These are phyloP conservation scores for Cladosporium halotolerans DNA, from an alignment of 2,329 filamentous ascomycete species.

Conservation along the genomic window DNA sequence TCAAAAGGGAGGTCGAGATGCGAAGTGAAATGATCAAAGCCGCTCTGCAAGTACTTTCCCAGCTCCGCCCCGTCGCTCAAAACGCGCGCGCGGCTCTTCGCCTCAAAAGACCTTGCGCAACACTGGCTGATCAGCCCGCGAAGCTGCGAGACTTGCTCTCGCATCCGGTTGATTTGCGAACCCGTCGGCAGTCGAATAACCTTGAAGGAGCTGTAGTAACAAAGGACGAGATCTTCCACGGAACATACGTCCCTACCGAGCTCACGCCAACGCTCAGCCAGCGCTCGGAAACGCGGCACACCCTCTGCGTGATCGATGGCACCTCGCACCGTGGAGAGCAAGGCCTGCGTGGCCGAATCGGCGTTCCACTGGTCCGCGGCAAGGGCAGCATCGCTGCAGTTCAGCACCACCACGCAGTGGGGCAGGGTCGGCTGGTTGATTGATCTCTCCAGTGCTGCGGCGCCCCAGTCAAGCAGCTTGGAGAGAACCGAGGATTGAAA, in stretches of 20 bases:
- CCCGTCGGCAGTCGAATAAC: conserved; percentile 42
- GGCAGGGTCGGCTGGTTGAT: conserved; percentile 49
- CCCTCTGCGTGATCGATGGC: conserved; percentile 28
- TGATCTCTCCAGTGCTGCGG: conserved; percentile 43
- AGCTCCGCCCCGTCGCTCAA: conserved; percentile 38
- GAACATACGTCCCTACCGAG: conserved; percentile 38
- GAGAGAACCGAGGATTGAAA: conserved; percentile 29
- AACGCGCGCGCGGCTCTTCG: conserved; percentile 40
- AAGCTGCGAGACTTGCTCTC: conserved; percentile 40
- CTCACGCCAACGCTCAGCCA: conserved; percentile 39
- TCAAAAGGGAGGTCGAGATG: conserved; percentile 41
- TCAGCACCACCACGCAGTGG: conserved; percentile 47
- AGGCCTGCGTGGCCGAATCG: conserved; percentile 33
- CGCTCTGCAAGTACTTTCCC: conserved; percentile 38
- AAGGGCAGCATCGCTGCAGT: conserved; percentile 37
- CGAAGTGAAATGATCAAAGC: conserved; percentile 42
- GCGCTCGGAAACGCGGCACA: conserved; percentile 30
- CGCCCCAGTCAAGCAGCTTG: conserved; percentile 43
- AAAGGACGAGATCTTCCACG: conserved; percentile 38
- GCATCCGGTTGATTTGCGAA: conserved; percentile 39
- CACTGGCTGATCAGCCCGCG: conserved; percentile 32
- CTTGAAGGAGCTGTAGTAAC: conserved; percentile 42
- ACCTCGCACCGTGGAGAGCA: conserved; percentile 30
- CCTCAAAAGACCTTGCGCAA: conserved; percentile 31
- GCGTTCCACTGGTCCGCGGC: conserved; percentile 41